phyloP scores from a whole-genome alignment of 2,329 filamentous ascomycete genomes.

The Blastomyces silverae region DNA sequence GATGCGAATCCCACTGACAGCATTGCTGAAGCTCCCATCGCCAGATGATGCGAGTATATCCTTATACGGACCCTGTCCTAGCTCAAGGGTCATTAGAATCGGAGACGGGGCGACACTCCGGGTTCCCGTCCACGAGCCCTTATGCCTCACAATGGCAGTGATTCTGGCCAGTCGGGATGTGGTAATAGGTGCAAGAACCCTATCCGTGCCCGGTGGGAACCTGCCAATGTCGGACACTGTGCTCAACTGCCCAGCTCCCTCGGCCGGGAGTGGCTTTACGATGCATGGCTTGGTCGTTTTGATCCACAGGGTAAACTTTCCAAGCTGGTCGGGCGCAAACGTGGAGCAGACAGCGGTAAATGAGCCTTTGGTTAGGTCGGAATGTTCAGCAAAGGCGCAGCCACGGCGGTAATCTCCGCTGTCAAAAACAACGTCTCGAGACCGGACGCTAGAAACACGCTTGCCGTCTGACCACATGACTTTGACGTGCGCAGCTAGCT shows the following conservation, averaged over 20 bases:
- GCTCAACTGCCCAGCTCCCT: conserved; percentile 67
- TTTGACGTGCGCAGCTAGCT: conserved; percentile 75
- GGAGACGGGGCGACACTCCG: conserved; percentile 40
- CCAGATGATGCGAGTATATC: conserved; percentile 59
- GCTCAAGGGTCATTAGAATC: conserved; percentile 65
- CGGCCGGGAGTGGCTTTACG: conserved; percentile 58
- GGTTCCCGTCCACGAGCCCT: conserved; percentile 38
- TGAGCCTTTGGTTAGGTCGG: conserved; percentile 57
- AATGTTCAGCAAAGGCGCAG: conserved; percentile 61
- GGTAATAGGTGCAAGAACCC: conserved; percentile 48
- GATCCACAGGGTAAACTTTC: conserved; percentile 68
- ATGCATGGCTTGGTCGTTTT: conserved; percentile 51
- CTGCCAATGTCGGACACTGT: conserved; percentile 42
- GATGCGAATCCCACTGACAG: conserved; percentile 58
- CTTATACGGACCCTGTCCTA: conserved; percentile 63
- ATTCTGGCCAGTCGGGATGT: conserved; percentile 54
- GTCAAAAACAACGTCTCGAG: conserved; percentile 68
- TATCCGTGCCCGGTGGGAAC: conserved; percentile 49
- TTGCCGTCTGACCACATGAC: conserved; percentile 70
- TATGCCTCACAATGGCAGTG: conserved; percentile 50
- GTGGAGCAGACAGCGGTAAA: conserved; percentile 91
- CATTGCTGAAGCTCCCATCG: conserved; percentile 69
- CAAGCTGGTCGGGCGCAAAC: conserved; percentile 72
- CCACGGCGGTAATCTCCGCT: conserved; percentile 85
- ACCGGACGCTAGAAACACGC: conserved; percentile 61